phyloP scores from a whole-genome alignment of 2,329 filamentous ascomycete species.

The Fusarium begoniae region DNA sequence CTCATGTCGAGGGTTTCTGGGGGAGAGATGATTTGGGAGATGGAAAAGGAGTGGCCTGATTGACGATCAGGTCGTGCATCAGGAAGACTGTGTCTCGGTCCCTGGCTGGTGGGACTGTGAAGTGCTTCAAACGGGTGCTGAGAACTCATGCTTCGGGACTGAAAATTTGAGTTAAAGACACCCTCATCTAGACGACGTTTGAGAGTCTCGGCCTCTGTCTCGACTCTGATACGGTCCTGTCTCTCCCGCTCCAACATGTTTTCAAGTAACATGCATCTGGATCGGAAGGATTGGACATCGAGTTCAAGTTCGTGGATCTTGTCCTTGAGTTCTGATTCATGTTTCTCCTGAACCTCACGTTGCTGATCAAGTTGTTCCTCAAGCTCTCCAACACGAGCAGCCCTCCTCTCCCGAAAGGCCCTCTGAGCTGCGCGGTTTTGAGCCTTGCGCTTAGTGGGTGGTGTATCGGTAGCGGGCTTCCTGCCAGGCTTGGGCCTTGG shows the following conservation, averaged over 20 bases:
- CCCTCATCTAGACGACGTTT: slow-evolving; percentile 45
- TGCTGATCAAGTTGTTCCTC: slow-evolving; percentile 73
- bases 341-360: slow-evolving; percentile 65
- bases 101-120: slow-evolving; percentile 41
- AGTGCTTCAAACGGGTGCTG: slow-evolving; percentile 43
- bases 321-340: slow-evolving; percentile 66
- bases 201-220: slow-evolving; percentile 52
- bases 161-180: slow-evolving; percentile 40
- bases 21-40: slow-evolving; percentile 66
- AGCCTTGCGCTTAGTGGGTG: slow-evolving; percentile 90
- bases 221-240: slow-evolving; percentile 56
- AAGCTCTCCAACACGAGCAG: slow-evolving; percentile 81
- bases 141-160: slow-evolving; percentile 42
- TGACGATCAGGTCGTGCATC: slow-evolving; percentile 41
- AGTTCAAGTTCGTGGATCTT: slow-evolving; percentile 68
- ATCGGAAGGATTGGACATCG: slow-evolving; percentile 72
- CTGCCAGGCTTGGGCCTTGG: slow-evolving; percentile 88
- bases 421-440: slow-evolving; percentile 94
- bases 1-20: slow-evolving; percentile 53
- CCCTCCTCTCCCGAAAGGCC: slow-evolving; percentile 87
- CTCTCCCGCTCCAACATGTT: slow-evolving; percentile 69
- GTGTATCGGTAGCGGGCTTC: slow-evolving; percentile 93
- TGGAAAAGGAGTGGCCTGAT: slow-evolving; percentile 59
- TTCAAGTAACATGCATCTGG: slow-evolving; percentile 69
- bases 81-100: slow-evolving; percentile 42